Conservation (phyloP, 176 grass and related monocot species). For the Aegilops sharonensis region DNA sequence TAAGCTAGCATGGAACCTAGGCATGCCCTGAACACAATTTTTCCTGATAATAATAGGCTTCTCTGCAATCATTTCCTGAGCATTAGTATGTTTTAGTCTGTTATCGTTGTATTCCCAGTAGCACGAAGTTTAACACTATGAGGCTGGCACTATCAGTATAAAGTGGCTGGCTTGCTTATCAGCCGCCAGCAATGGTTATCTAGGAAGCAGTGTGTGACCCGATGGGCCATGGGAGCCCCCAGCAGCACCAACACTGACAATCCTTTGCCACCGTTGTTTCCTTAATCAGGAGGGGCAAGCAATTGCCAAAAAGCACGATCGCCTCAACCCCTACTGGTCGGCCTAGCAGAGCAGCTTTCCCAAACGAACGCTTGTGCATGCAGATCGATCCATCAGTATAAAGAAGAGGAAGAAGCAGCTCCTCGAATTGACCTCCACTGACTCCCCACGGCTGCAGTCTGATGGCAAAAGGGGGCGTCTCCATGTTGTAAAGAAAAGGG, state of each 20-base stretch:
- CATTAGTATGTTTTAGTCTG: not conserved
- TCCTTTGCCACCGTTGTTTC: conserved; percentile 36
- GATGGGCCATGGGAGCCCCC: conserved; percentile 21
- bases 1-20: not conserved
- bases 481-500: conserved; percentile 32
- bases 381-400: conserved; percentile 12
- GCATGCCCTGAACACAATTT: not conserved
- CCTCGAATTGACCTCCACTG: conserved; percentile 41
- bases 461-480: conserved; percentile 36
- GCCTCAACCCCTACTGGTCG: conserved; percentile 7
- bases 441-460: conserved; percentile 32
- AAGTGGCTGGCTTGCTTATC: conserved; percentile 4
- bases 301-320: not conserved
- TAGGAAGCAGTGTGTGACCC: not conserved
- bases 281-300: conserved; percentile 54
- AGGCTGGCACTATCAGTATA: conserved; percentile 23
- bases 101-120: not conserved
- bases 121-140: not conserved
- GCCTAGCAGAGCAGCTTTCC: not conserved
- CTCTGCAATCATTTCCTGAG: not conserved
- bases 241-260: conserved; percentile 21
- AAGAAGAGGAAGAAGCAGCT: conserved; percentile 9
- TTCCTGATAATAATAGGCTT: no score
- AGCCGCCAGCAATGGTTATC: conserved; percentile 2
- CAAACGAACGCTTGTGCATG: conserved; percentile 22